Evolutionary conservation across 805 yeast species (phyloP).

Genomic region (Cyberlindnera maritima): DNA sequence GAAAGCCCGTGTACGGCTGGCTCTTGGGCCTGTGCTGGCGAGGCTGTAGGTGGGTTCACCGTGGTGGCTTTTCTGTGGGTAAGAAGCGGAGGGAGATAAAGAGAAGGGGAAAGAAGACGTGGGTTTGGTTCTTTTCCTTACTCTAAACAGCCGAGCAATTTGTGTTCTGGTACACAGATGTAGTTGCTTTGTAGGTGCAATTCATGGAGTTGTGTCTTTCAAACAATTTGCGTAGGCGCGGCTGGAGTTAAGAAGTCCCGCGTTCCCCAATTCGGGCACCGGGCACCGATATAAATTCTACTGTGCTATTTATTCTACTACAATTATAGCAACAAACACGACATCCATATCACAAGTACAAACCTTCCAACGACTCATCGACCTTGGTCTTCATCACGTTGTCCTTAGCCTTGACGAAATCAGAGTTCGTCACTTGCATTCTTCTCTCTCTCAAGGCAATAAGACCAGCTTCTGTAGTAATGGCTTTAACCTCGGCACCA

Average conservation of each 20-base stretch:
- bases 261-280: no score
- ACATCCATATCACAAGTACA: slow-evolving; percentile 45
- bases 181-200: no score
- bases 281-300: not conserved
- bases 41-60: no score
- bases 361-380: slow-evolving; percentile 93
- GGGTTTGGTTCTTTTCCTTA: no score
- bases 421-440: slow-evolving; percentile 95
- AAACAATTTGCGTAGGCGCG: no score
- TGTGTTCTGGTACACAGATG: no score
- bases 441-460: slow-evolving; percentile 94
- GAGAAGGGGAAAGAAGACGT: no score
- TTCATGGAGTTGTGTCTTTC: no score
- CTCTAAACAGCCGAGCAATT: no score
- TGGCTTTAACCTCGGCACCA: slow-evolving; percentile 97
- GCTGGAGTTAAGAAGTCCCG: no score
- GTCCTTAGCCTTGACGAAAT: slow-evolving; percentile 90
- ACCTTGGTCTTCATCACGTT: slow-evolving; percentile 94
- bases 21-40: not conserved
- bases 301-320: not conserved
- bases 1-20: not conserved
- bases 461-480: slow-evolving; percentile 96
- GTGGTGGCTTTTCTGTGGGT: no score
- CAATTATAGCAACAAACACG: not conserved
- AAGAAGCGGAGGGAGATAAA: no score